Evolutionary conservation across 2,329 filamentous ascomycete species (phyloP).

Genomic region (Sporothrix brunneoviolacea): DNA sequence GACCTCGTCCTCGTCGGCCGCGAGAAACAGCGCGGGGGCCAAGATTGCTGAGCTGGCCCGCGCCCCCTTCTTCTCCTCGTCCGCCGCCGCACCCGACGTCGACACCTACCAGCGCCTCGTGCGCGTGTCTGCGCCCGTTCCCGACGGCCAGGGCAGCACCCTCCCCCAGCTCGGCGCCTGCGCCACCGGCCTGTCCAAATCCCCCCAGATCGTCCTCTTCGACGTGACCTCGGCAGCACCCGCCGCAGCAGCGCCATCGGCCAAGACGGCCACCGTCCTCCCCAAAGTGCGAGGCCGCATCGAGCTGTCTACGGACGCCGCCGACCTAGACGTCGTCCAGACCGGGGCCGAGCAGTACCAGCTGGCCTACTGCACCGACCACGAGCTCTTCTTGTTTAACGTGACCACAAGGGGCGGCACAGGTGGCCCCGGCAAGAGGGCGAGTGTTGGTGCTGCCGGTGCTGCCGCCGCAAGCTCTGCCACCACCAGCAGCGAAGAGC

Average conservation of each 20-base stretch:
- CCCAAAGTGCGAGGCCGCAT: slow-evolving; percentile 44
- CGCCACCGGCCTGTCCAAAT: slow-evolving; percentile 68
- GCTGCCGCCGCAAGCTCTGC: background rate
- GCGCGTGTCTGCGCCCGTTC: slow-evolving; percentile 43
- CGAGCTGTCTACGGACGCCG: slow-evolving; percentile 50
- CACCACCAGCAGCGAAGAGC: slow-evolving; percentile 35
- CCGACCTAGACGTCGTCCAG: slow-evolving; percentile 65
- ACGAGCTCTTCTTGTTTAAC: slow-evolving; percentile 63
- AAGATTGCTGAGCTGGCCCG: slow-evolving; percentile 48
- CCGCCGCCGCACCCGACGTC: slow-evolving; percentile 35
- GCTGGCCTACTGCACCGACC: slow-evolving; percentile 71
- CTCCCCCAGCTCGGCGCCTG: slow-evolving; percentile 63
- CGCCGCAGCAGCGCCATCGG: slow-evolving; percentile 21
- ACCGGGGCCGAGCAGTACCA: slow-evolving; percentile 56
- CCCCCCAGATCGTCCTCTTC: slow-evolving; percentile 73
- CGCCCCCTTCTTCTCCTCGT: slow-evolving; percentile 44
- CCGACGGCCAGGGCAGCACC: slow-evolving; percentile 33
- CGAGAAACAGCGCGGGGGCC: slow-evolving; percentile 26
- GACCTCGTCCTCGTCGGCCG: slow-evolving; percentile 18
- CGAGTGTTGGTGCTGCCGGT: background rate
- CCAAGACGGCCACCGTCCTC: slow-evolving; percentile 6
- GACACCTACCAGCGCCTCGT: slow-evolving; percentile 54
- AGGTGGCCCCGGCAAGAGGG: no score
- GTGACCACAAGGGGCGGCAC: slow-evolving; percentile 41
- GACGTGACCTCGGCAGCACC: slow-evolving; percentile 52